Evolutionary conservation across 2,329 filamentous ascomycete genomes (phyloP).

Genomic region (Fusarium aywerte): DNA sequence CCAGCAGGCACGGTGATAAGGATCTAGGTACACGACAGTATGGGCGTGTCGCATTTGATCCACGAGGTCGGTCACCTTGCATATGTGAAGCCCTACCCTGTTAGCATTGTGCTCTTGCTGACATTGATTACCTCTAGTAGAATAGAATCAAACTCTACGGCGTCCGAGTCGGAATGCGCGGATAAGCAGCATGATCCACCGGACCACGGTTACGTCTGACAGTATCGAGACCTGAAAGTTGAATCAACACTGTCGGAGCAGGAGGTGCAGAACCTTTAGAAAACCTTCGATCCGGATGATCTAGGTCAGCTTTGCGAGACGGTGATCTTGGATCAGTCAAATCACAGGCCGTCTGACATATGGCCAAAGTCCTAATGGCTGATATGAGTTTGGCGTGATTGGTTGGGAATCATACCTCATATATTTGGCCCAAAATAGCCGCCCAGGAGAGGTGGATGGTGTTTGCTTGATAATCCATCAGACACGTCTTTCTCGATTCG

Average conservation of each 20-base stretch:
- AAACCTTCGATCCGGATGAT: conserved; percentile 11
- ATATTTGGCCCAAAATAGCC: conserved; percentile 5
- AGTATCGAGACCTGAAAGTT: conserved; percentile 27
- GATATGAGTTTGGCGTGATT: conserved; percentile 1
- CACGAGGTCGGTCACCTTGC: conserved; percentile 22
- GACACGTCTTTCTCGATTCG: neutral
- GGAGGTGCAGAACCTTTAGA: conserved; percentile 15
- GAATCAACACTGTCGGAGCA: neutral
- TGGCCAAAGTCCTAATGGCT: neutral
- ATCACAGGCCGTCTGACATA: conserved; percentile 10
- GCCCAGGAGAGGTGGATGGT: neutral
- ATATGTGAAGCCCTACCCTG: conserved; percentile 10
- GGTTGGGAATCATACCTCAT: neutral
- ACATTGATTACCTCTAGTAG: conserved; percentile 4
- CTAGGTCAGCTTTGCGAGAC: conserved; percentile 11
- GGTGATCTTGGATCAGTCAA: conserved; percentile 28
- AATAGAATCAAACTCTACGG: conserved; percentile 5
- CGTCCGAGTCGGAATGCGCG: conserved; percentile 34
- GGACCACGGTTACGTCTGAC: conserved; percentile 16
- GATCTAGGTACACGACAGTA: conserved; percentile 6
- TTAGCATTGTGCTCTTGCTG: conserved; percentile 16
- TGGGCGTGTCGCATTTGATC: conserved; percentile 7
- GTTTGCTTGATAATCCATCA: conserved; percentile 23
- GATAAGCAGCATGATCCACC: conserved; percentile 17
- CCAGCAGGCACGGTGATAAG: conserved; percentile 11